Evolutionary conservation across 1,284 basidiomycete genomes (phyloP).

Genomic region (Cryptococcus hybrid): DNA sequence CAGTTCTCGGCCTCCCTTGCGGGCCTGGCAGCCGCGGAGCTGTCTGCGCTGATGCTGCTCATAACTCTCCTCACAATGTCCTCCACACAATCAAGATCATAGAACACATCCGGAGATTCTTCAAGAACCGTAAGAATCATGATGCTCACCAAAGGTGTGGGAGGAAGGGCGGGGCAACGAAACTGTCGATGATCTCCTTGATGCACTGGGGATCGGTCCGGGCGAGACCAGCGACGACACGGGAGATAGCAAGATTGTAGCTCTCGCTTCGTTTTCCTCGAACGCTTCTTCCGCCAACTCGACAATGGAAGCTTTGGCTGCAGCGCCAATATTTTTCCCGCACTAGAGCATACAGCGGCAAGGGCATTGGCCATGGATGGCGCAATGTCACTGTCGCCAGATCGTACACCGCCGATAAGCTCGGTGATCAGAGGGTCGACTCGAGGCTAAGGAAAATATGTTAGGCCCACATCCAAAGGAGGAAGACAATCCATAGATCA

Average conservation of each 20-base stretch:
- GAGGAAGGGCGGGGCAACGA: conserved; percentile 36
- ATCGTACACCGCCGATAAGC: conserved; percentile 56
- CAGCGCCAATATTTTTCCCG: conserved; percentile 71
- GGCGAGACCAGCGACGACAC: conserved; percentile 66
- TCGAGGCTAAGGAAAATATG: conserved; percentile 40
- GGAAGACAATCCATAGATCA: neutral
- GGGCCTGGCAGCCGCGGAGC: conserved; percentile 69
- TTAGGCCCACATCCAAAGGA: conserved; percentile 46
- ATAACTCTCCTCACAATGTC: conserved; percentile 70
- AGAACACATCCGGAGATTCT: conserved; percentile 61
- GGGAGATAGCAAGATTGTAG: conserved; percentile 68
- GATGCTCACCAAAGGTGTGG: conserved; percentile 56
- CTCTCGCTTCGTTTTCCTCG: conserved; percentile 68
- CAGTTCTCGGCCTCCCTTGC: conserved; percentile 79
- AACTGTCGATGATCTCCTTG: conserved; percentile 62
- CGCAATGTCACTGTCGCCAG: conserved; percentile 70
- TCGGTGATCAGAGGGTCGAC: conserved; percentile 77
- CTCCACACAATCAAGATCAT: conserved; percentile 59
- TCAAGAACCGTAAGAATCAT: conserved; percentile 65
- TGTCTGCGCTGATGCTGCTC: conserved; percentile 67
- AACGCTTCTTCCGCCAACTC: conserved; percentile 80
- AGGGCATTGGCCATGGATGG: conserved; percentile 74
- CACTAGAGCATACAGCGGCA: conserved; percentile 71
- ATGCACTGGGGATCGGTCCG: conserved; percentile 62
- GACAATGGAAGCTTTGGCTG: conserved; percentile 66